Evolutionary conservation across 2,329 filamentous ascomycete species (phyloP), one percentile per base, ranked within the genome.

Genomic region (Phaeosphaeriaceae sp.): DNA sequence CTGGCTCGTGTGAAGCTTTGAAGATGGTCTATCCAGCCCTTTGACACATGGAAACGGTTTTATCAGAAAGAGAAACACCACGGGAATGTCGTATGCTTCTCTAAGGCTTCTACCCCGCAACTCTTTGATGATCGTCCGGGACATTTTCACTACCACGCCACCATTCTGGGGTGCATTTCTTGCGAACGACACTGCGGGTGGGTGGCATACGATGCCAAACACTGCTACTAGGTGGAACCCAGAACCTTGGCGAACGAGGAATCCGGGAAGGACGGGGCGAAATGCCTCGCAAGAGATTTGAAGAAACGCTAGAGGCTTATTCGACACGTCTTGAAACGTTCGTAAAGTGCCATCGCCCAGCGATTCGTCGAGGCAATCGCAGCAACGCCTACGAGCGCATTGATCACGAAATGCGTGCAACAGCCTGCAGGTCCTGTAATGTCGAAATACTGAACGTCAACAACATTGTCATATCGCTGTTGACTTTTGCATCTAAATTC

Each of bases 281-380:
- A 36, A 36, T 36, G 31, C 31, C 31, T 36, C 13, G 31, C 31
- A 36, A 36, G 6, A 36, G 31, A 36, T 36, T 11, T 36, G 31
- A 11, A 36, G 60, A 57, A 58, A 41, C 53, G 50, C 45, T 58
- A 59, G 58, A 68, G 58, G 66, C 62, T 69, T 62, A 66, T 53
- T 53, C 48, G 54, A 47, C 47, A 48, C 54, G 51, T 48, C 57
- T 56, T 65, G 58, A 56, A 59, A 63, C 62, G 58, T 63, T 64
- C 57, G 58, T 54, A 69, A 57, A 66, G 57, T 60, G 61, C 60
- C 61, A 65, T 68, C 40, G 51, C 56, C 71, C 68, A 55, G 66
- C 55, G 46, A 36, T 44, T 66, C 57, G 68, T 68, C 55, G 64
- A 51, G 40, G 44, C 24, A 48, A 54, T 50, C 25, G 56, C 63